Percentiles rank a stretch among this genome's conserved stretches.
phyloP scores from a whole-genome alignment of 345 rosid genomes.

The Hibiscus mutabilis region DNA sequence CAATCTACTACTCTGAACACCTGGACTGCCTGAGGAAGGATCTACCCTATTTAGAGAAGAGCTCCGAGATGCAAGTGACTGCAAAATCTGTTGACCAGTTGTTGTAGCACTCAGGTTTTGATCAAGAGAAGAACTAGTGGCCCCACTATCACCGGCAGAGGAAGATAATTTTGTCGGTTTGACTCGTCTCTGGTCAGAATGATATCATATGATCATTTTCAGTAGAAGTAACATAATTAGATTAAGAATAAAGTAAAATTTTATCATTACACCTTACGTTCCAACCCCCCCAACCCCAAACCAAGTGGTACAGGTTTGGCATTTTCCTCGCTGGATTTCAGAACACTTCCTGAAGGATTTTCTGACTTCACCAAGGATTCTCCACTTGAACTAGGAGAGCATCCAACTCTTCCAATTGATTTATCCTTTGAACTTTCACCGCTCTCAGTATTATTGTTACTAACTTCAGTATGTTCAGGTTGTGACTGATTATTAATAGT shows the following conservation, averaged over 20 bases:
- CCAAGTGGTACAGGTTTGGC: constrained; percentile 63
- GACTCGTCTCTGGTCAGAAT: constrained; percentile 35
- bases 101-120: constrained; percentile 30
- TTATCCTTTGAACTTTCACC: constrained; percentile 30
- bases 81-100: constrained; percentile 55
- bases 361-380: constrained; percentile 31
- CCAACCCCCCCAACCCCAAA: constrained; percentile 77
- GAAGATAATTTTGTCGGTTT: constrained; percentile 34
- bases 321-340: constrained; percentile 35
- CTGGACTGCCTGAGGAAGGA: constrained; percentile 19
- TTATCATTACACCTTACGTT: constrained; percentile 54
- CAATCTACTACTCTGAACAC: constrained; percentile 18
- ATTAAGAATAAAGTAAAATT: neutral
- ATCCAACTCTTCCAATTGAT: constrained; percentile 21
- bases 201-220: constrained; percentile 3
- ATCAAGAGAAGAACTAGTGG: constrained; percentile 31
- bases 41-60: constrained; percentile 23
- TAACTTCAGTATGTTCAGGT: constrained; percentile 19
- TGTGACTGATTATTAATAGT: constrained; percentile 26
- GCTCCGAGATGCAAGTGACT: constrained; percentile 50
- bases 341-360: constrained; percentile 27
- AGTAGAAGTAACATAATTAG: neutral
- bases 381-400: constrained; percentile 23
- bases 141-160: constrained; percentile 30
- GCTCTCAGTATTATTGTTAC: constrained; percentile 15